These are phyloP conservation scores for Thuidium tamariscinum DNA, from an alignment of 225 moss, liverwort and hornwort species.

Conservation along the genomic window DNA sequence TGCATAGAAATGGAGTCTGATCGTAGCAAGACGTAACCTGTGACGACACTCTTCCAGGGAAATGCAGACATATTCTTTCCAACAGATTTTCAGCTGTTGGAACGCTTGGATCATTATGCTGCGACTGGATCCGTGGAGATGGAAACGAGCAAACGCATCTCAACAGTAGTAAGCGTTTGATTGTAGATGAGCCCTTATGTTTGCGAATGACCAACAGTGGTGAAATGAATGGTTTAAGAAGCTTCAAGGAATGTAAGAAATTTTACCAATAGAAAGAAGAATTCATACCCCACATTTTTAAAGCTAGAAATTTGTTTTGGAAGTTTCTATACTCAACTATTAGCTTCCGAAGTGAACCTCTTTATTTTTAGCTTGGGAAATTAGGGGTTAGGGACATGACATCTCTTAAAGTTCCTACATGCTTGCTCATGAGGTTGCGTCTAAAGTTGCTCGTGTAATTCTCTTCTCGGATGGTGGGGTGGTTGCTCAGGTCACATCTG, in stretches of 20 bases:
- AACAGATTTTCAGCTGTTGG: constrained; percentile 73
- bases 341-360: neutral
- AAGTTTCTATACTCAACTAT: neutral
- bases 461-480: neutral
- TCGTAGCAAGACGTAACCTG: neutral
- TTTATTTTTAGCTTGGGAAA: neutral
- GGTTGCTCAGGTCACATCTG: constrained; percentile 56
- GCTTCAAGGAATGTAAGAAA: neutral
- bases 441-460: neutral
- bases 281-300: neutral
- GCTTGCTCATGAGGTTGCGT: neutral
- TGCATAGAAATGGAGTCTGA: neutral
- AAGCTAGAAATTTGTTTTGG: neutral
- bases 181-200: neutral
- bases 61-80: constrained; percentile 94
- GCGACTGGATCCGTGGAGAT: constrained; percentile 30
- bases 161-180: constrained; percentile 33
- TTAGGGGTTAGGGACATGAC: neutral
- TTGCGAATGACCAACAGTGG: neutral
- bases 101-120: constrained; percentile 60
- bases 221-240: neutral
- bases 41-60: constrained; percentile 32
- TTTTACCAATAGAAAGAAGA: neutral
- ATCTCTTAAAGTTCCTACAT: neutral
- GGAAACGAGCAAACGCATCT: constrained; percentile 29